phyloP scores from a whole-genome alignment of 441 rosid species.

The Populus hybrid region DNA sequence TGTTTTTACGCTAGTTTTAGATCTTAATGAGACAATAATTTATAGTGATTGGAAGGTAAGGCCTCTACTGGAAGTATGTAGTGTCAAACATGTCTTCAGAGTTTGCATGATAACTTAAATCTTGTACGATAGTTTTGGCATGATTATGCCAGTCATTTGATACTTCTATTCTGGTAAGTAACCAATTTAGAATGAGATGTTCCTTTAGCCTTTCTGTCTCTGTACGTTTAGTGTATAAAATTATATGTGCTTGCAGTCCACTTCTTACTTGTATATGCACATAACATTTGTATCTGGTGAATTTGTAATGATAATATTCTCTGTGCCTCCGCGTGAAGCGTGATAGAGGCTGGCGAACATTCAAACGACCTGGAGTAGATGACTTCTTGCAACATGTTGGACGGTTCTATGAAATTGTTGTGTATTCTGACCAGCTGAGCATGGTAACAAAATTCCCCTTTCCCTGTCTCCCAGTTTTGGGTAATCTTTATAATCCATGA shows the following conservation, averaged over 20 bases:
- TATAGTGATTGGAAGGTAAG: slow-evolving; percentile 93
- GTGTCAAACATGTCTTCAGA: not conserved
- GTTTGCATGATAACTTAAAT: slow-evolving; percentile 3
- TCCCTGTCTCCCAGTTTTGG: not conserved
- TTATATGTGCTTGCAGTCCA: not conserved
- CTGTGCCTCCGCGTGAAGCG: slow-evolving; percentile 43
- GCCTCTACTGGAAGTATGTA: not conserved
- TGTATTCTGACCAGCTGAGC: slow-evolving; percentile 76
- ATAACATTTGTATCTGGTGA: slow-evolving; percentile 3
- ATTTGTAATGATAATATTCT: not conserved
- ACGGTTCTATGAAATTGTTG: slow-evolving; percentile 74
- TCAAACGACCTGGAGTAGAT: slow-evolving; percentile 96
- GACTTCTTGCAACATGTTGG: slow-evolving; percentile 87
- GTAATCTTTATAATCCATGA: not conserved
- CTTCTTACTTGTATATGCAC: not conserved
- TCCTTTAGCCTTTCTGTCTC: not conserved
- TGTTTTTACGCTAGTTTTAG: slow-evolving; percentile 88
- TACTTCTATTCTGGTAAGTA: not conserved
- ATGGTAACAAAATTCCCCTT: slow-evolving; percentile 47
- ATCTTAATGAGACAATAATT: slow-evolving; percentile 90
- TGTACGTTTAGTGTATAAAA: not conserved
- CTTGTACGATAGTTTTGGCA: not conserved
- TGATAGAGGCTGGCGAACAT: slow-evolving; percentile 98
- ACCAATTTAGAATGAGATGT: not conserved
- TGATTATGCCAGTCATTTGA: not conserved